A percentile compares a stretch with the other conserved stretches of the same genome.
Conservation (phyloP, 441 rosid species). For the Adansonia madagascariensis region DNA sequence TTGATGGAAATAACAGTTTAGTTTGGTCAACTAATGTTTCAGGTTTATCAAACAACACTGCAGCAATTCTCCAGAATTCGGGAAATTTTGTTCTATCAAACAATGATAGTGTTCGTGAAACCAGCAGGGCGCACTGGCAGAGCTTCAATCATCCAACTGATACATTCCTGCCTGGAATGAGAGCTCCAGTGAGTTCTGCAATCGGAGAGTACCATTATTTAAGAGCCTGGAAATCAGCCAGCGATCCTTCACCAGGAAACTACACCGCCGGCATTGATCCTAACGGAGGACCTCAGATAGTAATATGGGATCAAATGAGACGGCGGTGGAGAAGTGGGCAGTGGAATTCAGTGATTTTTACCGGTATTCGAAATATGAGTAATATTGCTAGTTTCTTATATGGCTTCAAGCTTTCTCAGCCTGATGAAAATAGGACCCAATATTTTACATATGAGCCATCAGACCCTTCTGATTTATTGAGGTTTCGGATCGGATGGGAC, state of each 20-base stretch:
- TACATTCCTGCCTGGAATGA: conserved; percentile 73
- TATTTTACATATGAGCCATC: conserved; percentile 62
- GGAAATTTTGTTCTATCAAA: conserved; percentile 59
- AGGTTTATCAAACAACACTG: conserved; percentile 36
- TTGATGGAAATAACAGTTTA: conserved; percentile 38
- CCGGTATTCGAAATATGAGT: conserved; percentile 68
- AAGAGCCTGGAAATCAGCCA: conserved; percentile 67
- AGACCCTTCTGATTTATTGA: conserved; percentile 41
- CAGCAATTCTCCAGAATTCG: conserved; percentile 35
- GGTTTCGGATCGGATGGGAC: conserved; percentile 51
- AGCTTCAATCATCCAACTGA: conserved; percentile 77
- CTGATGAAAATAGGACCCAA: conserved; percentile 43
- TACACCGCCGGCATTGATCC: conserved; percentile 67
- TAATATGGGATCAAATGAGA: conserved; percentile 56
- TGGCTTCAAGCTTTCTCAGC: conserved; percentile 59
- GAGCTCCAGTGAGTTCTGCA: conserved; percentile 41
- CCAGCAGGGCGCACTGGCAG: conserved; percentile 51
- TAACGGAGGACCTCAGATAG: conserved; percentile 66
- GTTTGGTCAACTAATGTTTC: conserved; percentile 63
- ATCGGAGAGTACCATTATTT: conserved; percentile 53
- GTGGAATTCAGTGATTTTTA: conserved; percentile 66
- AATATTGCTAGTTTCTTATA: conserved; percentile 39
- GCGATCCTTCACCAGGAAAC: conserved; percentile 77
- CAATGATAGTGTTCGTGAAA: conserved; percentile 28
- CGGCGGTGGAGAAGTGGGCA: conserved; percentile 88